Conservation (phyloP, 1,284 basidiomycete species). For the Irpex sp. region DNA sequence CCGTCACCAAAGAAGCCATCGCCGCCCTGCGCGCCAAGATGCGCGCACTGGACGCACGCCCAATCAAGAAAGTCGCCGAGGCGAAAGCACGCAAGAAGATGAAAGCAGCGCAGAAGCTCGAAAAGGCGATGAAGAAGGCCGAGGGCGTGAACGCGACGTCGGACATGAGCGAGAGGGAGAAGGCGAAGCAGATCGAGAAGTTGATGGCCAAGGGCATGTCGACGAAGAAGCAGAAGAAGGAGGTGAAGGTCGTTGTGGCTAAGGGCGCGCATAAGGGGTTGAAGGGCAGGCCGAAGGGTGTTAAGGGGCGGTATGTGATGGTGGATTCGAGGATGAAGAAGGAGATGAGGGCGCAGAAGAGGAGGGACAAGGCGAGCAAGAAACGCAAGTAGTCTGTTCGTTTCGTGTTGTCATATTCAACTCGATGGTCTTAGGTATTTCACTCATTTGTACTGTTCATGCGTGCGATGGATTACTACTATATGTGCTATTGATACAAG, state of each 20-base stretch:
- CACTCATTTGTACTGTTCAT: background rate
- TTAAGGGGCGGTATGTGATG: slow-evolving; percentile 93
- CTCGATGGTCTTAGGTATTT: slow-evolving; percentile 7
- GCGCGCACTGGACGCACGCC: slow-evolving; percentile 92
- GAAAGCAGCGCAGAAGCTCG: slow-evolving; percentile 80
- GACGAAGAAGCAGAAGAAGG: slow-evolving; percentile 71
- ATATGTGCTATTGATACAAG: background rate
- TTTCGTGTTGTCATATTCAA: slow-evolving; percentile 9
- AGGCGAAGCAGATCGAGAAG: slow-evolving; percentile 92
- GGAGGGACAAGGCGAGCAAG: slow-evolving; percentile 62
- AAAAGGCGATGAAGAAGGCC: slow-evolving; percentile 95
- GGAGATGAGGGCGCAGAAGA: slow-evolving; percentile 76
- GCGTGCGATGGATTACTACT: background rate
- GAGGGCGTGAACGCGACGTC: slow-evolving; percentile 90
- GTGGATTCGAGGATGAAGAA: slow-evolving; percentile 86
- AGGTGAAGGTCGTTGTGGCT: slow-evolving; percentile 89
- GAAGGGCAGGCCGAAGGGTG: slow-evolving; percentile 93
- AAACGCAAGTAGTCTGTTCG: slow-evolving; percentile 43
- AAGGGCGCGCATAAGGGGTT: slow-evolving; percentile 89
- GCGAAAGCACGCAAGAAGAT: slow-evolving; percentile 98
- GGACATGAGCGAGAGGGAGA: slow-evolving; percentile 93
- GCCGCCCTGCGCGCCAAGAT: slow-evolving; percentile 85
- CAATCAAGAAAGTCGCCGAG: slow-evolving; percentile 99
- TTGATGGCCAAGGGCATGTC: slow-evolving; percentile 80
- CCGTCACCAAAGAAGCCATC: slow-evolving; percentile 96